Conservation (phyloP, 768 basidiomycete species). For the Calvatia gigantea region DNA sequence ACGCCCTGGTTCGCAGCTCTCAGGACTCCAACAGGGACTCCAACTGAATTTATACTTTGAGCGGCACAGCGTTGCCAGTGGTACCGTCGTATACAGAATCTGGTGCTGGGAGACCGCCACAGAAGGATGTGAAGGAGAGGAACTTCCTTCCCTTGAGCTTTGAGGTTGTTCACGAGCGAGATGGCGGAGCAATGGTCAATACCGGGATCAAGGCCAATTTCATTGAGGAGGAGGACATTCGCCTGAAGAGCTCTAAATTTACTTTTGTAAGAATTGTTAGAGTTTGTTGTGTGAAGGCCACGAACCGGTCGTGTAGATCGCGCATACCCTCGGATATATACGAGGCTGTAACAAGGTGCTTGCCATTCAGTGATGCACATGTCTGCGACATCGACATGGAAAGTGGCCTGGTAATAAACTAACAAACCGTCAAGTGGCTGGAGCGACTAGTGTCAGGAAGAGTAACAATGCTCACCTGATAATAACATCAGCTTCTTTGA, state of each 20-base stretch:
- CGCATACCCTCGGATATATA: constrained; percentile 83
- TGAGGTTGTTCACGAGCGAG: constrained; percentile 54
- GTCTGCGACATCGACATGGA: constrained; percentile 72
- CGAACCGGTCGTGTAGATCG: constrained; percentile 56
- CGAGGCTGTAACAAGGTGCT: constrained; percentile 87
- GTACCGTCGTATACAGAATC: constrained; percentile 28
- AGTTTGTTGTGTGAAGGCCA: neutral
- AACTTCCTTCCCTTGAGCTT: constrained; percentile 51
- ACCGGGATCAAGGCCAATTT: constrained; percentile 88
- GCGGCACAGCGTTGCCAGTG: constrained; percentile 49
- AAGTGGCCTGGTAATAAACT: constrained; percentile 78
- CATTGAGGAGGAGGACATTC: constrained; percentile 76
- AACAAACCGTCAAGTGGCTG: neutral
- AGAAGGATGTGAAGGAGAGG: constrained; percentile 82
- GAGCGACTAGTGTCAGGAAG: neutral
- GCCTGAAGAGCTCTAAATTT: constrained; percentile 49
- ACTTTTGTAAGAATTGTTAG: neutral
- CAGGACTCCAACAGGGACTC: constrained; percentile 85
- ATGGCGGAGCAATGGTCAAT: constrained; percentile 89
- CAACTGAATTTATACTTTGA: constrained; percentile 95
- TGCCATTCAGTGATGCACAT: constrained; percentile 63
- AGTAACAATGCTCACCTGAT: constrained; percentile 59
- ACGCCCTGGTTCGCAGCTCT: constrained; percentile 76
- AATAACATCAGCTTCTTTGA: constrained; percentile 72
- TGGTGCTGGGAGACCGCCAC: constrained; percentile 87